Evolutionary conservation across 805 yeast genomes (phyloP), one percentile per base, ranked within the genome.

Genomic region (Teunomyces stri): DNA sequence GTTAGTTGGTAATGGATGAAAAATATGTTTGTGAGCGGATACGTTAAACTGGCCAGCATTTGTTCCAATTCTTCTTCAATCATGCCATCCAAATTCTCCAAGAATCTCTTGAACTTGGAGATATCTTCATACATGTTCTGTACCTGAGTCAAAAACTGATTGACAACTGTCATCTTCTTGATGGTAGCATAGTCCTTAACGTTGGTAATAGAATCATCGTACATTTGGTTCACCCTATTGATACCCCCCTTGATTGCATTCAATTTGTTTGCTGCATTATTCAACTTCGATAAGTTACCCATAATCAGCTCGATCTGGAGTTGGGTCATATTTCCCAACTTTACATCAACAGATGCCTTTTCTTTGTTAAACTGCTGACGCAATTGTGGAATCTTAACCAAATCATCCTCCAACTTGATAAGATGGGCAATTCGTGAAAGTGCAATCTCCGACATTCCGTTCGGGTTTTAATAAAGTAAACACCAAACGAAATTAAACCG

Each of bases 131-230:
- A 82, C 27, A 90, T 80, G 53, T 73, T 68, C 35, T 83, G 81
- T 6, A 89, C 87, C 55, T 82, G 85, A 42, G 76, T 79, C 61
- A 92, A 82, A 54, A 84, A 85, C 53, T 85, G 86, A 61, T 87
- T 84, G 3, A 86, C 77, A 21, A 72, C 72, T 0, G 95, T 81
- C 50, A 89, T 80, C 49, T 77, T 75, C 59, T 81, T 79, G 42
- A 91, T 84, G 33, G 85, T 72, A 42, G 81, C 85, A 63, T 88
- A 90, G 46, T 84, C 79, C 16, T 77, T 74, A 18, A 88, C 84
- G 6, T 84, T 74, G 9, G 79, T 71, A 25, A 78, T 73, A 15
- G 85, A 80, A 22, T 80, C 84, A n/a, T 66, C 66, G 46, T 84
- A 78, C 5, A 83, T 68, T 49, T 75, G 72, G 38, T 85, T 78